Base-by-base conservation (phyloP, 192 early-diverging fungal genomes). In the Phycomyces nitens region DNA sequence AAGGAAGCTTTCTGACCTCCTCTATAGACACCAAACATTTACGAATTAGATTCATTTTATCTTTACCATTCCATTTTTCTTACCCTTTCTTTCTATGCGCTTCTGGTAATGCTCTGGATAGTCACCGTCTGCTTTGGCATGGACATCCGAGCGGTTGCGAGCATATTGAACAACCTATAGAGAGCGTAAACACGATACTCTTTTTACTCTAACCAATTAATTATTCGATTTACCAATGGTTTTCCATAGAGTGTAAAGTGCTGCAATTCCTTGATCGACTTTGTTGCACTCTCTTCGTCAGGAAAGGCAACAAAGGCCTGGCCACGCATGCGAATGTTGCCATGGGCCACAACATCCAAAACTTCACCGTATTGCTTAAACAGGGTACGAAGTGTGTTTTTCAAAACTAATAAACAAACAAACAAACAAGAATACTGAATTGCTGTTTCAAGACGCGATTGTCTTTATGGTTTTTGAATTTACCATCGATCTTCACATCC, bases 261-360 rank as follows among this genome's bases (percentile, higher is more conserved):
- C 59, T 99, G 89, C 5, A 94, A 81, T 69, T 93, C 92, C 64
- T 84, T 77, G 56, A 94, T 71, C 2, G 97, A 94, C 50, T 83
- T 88, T 23, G 73, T 68, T 1, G 96, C 94, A 39, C 77, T 64
- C 51, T 93, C 93, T 27, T 75, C 62, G 22, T 86, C 72, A 60
- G 86, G 82, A 71, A 92, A 98, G 0, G 86, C 86, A 1, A 99
- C 81, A 77, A 96, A 99, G 0, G 95, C 97, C 69, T 99, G 97
- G 16, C 97, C 97, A 60, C 93, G 84, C 83, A 93, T 88, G 57
- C 84, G 79, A 60, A 97, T 81, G 76, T 91, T 89, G 62, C 73
- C 66, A 58, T 92, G 93, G 9, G 88, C 88, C 15, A 86, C 78
- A 11, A 97, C 85, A 52, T 97, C 89, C 1, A 94, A 58, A 11